Percentiles rank a stretch among this genome's conserved stretches.
These are phyloP conservation scores for Daucus carota DNA, from an alignment of 129 eudicot species.

Conservation along the genomic window DH1_v3.0 NC_030383.2:59975501-59976000, in stretches of 20 bases:
- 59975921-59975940: background rate
- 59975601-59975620: constrained; percentile 33
- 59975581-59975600: constrained; percentile 23
- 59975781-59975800: background rate
- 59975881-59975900: background rate
- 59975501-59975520: constrained; percentile 29
- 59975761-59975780: background rate
- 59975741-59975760: background rate
- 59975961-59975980: constrained; percentile 20
- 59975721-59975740: background rate
- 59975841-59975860: background rate
- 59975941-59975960: background rate
- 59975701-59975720: background rate
- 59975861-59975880: background rate
- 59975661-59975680: constrained; percentile 39
- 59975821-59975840: background rate
- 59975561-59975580: constrained; percentile 13
- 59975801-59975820: background rate
- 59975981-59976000: constrained; percentile 28
- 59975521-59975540: constrained; percentile 4
- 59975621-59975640: constrained; percentile 35
- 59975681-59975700: constrained; percentile 13
- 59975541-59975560: background rate
- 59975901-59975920: background rate
- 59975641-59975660: constrained; percentile 61